These are phyloP conservation scores for Geum urbanum DNA, from an alignment of 306 rosid species.

Conservation along the genomic window DNA sequence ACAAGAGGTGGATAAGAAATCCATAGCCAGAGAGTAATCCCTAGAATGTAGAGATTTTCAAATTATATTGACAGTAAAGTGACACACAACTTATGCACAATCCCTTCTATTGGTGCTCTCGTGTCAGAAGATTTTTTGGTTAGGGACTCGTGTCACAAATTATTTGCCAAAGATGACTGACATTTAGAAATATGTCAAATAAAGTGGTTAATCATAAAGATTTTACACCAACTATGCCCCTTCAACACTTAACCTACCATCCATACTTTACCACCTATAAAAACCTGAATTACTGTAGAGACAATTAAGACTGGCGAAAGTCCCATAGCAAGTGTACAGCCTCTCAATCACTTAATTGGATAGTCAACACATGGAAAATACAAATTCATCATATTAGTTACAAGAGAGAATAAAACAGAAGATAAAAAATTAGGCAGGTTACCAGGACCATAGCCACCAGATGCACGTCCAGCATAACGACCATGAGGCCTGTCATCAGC, in stretches of 20 bases:
- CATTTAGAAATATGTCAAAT: neutral
- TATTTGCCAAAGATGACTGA: neutral
- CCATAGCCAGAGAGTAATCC: neutral
- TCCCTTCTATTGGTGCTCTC: neutral
- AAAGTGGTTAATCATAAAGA: neutral
- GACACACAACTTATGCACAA: neutral
- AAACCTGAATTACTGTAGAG: neutral
- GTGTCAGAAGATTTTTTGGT: no score
- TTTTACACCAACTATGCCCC: neutral
- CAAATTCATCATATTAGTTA: neutral
- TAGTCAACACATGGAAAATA: neutral
- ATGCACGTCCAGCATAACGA: constrained; percentile 64
- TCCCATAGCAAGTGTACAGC: neutral
- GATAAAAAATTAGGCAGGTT: neutral
- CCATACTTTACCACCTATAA: neutral
- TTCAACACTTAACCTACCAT: constrained; percentile 1
- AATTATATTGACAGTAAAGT: neutral
- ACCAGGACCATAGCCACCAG: constrained; percentile 63
- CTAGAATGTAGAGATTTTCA: neutral
- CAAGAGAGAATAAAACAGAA: neutral
- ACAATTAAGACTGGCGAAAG: neutral
- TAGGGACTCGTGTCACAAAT: neutral
- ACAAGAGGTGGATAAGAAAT: neutral
- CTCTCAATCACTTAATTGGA: neutral
- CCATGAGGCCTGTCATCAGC: constrained; percentile 79